Evolutionary conservation across 805 yeast species (phyloP).

Genomic region (Saturnispora dispora): DNA sequence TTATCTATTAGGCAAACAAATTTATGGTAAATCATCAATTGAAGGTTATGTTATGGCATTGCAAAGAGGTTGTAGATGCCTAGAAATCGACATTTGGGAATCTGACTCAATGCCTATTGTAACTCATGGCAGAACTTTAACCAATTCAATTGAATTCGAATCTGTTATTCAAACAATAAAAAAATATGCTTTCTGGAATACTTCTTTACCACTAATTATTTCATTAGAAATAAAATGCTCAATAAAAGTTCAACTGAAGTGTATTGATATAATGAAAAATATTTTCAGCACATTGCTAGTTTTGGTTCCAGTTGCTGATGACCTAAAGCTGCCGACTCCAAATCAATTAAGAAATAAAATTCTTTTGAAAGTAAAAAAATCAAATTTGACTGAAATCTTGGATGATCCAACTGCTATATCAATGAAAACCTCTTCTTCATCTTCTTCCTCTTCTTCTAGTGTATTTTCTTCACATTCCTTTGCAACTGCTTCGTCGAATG

Average conservation of each 20-base stretch:
- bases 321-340: conserved; percentile 57
- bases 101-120: conserved; percentile 66
- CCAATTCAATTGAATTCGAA: conserved; percentile 58
- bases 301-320: neutral
- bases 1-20: conserved; percentile 78
- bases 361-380: conserved; percentile 69
- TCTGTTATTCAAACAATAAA: conserved; percentile 66
- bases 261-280: conserved; percentile 43
- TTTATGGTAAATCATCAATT: conserved; percentile 77
- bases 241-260: conserved; percentile 52
- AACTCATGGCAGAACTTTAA: conserved; percentile 80
- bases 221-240: conserved; percentile 83
- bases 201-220: conserved; percentile 77
- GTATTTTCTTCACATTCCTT: neutral
- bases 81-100: conserved; percentile 97
- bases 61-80: conserved; percentile 87
- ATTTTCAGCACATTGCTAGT: conserved; percentile 41
- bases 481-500: neutral
- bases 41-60: conserved; percentile 83
- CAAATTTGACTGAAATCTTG: conserved; percentile 15
- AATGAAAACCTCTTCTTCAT: conserved; percentile 1
- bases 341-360: conserved; percentile 58
- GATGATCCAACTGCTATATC: neutral
- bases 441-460: conserved; percentile 3
- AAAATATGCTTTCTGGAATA: conserved; percentile 80